Evolutionary conservation across 2,329 filamentous ascomycete genomes (phyloP), one percentile per base, ranked within the genome.

Genomic region (Sporothrix variecibatus): DNA sequence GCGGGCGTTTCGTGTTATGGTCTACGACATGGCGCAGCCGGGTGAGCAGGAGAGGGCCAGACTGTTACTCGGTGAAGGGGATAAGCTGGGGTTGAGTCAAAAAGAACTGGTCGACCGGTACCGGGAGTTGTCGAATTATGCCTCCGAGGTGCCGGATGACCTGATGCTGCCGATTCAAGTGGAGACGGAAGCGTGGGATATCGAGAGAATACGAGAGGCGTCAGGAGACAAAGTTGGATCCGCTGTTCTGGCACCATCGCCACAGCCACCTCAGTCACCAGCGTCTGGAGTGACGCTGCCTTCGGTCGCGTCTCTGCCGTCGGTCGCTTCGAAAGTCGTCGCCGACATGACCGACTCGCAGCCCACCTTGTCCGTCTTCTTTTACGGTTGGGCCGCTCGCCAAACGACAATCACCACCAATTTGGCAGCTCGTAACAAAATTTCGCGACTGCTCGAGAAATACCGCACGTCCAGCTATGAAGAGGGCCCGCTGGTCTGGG

Each of bases 371-470:
- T 90, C 91, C 26, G 92, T 94, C 9, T 93, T 94, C 79, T 83
- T 92, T 71, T 90, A 90, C 78, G 92, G 92, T 20, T 95, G 93
- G 93, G 85, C 85, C 11, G 82, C 84, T 9, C 84, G 86, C 0
- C 79, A 87, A 34, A 92, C 91, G 1, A 94, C 92, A 0, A 82
- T 95, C 71, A 93, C 92, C 2, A 91, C 90, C 75, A 94, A 95
- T 79, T 86, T 88, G 28, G 88, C 88, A 1, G 90, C 92, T 62
- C 87, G 89, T 28, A 92, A 89, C 76, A 87, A 91, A 76, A 88
- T 95, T 62, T 46, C 68, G 5, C 73, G 71, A 3, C 72, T 78
- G 53, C 58, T 78, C 6, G 75, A 77, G 53, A 65, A 40, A 26
- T 60, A 71, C 70, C 74, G 75, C 40, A 72, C 68, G 8, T 68